Base-by-base conservation (phyloP, 768 basidiomycete genomes). In the Psilocybe cubensis region DNA sequence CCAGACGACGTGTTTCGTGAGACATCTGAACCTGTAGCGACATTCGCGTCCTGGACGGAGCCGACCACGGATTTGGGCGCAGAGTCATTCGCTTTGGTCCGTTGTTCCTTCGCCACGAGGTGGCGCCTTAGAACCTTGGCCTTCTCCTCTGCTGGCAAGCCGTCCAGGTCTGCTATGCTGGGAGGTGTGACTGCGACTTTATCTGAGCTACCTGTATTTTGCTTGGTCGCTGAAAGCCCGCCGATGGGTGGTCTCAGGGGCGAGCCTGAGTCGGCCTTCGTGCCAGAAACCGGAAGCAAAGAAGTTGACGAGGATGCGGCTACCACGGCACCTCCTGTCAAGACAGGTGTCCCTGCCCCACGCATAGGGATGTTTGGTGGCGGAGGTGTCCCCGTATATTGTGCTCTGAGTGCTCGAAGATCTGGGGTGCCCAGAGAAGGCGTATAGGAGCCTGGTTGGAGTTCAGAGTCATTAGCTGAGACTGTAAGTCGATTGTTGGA, bases 111-210 rank as follows among this genome's bases (percentile, higher is more conserved):
- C 7, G 86, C 82, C 9, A 95, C 88, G 17, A 98, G 79, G 72
- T 97, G 94, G 54, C 86, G 82, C 47, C 89, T 77, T n/a, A 98
- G 73, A 1, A 97, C 84, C 65, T 83, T 85, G 2, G 87, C 88
- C 74, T 94, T 97, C 67, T 95, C 92, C 60, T 92, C 91, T 20
- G 89, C 88, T 0, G 90, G 80, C 24, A 94, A 73, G 24, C 80
- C 83, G 18, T 90, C 88, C 14, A 89, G 65, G 58, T 80, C 78
- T 14, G 72, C 58, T 43, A 64, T 65, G 54, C 50, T 50, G 24
- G 49, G 20, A 43, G 57, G 40, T 17, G 21, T 40, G 62, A 73
- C 55, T 17, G 21, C 31, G 62, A 73, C 55, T 69, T 68, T 12
- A 66, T 73, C 72, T 57, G 71, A 55, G 40, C 55, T 59, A 17